A percentile compares a stretch with the other conserved stretches of the same genome.
These are phyloP conservation scores for Psilocybe cyanescens DNA, from an alignment of 768 basidiomycete genomes.

Conservation along the genomic window DNA sequence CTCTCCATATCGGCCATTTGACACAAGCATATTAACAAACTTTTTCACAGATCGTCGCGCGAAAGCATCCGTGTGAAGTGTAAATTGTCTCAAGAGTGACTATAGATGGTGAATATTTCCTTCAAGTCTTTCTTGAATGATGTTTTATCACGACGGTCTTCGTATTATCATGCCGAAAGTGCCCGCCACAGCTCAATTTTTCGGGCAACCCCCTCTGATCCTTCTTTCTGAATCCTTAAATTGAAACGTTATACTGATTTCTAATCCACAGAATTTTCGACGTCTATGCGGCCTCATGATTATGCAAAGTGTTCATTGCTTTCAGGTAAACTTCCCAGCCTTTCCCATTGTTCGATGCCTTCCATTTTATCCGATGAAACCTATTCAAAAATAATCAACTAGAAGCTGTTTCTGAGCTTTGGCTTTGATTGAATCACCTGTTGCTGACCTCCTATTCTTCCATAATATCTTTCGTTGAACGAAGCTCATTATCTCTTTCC, in stretches of 20 bases:
- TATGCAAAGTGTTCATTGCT: neutral
- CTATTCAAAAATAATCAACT: constrained; percentile 67
- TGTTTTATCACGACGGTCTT: constrained; percentile 94
- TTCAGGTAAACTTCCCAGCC: constrained; percentile 4
- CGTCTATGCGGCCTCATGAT: neutral
- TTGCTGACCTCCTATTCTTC: constrained; percentile 19
- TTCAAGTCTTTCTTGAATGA: constrained; percentile 44
- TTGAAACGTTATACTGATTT: constrained; percentile 20
- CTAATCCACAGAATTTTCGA: neutral
- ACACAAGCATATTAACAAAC: neutral
- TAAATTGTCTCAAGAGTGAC: no score
- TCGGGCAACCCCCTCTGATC: constrained; percentile 86
- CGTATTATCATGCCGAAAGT: constrained; percentile 84
- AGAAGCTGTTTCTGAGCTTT: constrained; percentile 88
- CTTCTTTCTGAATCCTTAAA: constrained; percentile 13
- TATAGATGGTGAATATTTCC: constrained; percentile 35
- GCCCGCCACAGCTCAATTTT: constrained; percentile 90
- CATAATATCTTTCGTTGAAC: neutral
- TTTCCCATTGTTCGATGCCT: neutral
- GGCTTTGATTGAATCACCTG: constrained; percentile 55
- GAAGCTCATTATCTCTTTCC: neutral
- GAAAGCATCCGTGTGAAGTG: neutral
- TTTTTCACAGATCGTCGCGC: neutral
- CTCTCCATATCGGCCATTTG: neutral
- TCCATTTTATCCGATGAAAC: constrained; percentile 42